Evolutionary conservation across 2,329 filamentous ascomycete genomes (phyloP), one percentile per base, ranked within the genome.

Genomic region (Fusarium sterilihyphosum): DNA sequence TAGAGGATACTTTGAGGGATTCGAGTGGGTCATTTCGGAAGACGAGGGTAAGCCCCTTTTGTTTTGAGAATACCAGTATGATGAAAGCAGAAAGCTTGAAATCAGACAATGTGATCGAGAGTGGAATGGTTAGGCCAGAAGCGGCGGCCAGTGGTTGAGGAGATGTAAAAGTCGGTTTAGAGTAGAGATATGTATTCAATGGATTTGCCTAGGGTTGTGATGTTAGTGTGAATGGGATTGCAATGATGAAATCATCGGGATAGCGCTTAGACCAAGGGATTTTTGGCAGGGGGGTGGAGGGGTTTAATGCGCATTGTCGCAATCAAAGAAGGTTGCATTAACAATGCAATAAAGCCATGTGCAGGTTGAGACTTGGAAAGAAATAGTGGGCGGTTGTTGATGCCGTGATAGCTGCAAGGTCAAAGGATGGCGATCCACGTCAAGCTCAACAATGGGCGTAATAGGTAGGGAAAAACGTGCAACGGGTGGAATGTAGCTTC

Each of bases 1-100:
- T 99, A 76, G 96, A 98, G 2, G 96, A 98, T 75, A 99, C 96
- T 86, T 98, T 98, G 79, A 99, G 91, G 9, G 96, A 98, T 82
- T 99, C 96, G 71, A 99, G 91, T 9, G 96, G 96, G 81, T 99
- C 96, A 88, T 99, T 98, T 78, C 96, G 92, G 82, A 99, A 99
- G 50, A 99, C 96, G 54, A 99, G 88, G 4, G 96, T 99, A 65
- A 99, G 89, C 26, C 96, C 96, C 82, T 99, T 99, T 84, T 98
- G 95, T 81, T 95, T 96, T 7, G 96, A 98, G 82, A 99, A 99
- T 71, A 99, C 96, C 57, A 99, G 84, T 67, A 99, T 98, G 77
- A 99, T 97, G 82, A 99, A 98, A 17, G 96, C 96, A 8, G 95
- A 98, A 58, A 99, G 87, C 80, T 97, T 94, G 81, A 99, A 97